Conservation (phyloP, 345 rosid species). For the Eucalyptus pumila region DNA sequence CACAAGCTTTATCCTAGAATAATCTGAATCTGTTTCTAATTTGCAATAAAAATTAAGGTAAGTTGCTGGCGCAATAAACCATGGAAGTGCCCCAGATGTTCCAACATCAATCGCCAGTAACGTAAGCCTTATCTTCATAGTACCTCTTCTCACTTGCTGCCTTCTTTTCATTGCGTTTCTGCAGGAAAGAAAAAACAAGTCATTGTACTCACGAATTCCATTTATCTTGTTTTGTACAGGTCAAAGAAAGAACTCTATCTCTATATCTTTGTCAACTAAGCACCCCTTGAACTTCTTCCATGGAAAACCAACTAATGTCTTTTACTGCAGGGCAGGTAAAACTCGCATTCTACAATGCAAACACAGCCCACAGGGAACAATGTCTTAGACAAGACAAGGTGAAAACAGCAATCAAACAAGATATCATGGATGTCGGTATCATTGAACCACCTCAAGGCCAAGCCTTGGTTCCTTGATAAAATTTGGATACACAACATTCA, state of each 20-base stretch:
- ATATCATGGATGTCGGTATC: background rate
- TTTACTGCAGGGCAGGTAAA: background rate
- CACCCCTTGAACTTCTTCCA: background rate
- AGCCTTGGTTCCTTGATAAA: background rate
- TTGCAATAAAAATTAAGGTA: background rate
- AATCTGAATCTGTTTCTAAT: background rate
- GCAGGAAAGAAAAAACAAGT: background rate
- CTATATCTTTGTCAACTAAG: background rate
- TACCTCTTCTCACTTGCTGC: slow-evolving; percentile 49
- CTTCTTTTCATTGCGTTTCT: slow-evolving; percentile 78
- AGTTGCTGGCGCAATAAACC: background rate
- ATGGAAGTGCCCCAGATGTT: background rate
- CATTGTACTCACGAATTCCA: background rate
- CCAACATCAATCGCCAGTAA: slow-evolving; percentile 30
- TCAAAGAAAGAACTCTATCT: background rate
- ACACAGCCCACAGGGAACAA: background rate
- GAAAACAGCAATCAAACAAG: background rate
- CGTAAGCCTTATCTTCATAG: slow-evolving; percentile 38
- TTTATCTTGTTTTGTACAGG: background rate
- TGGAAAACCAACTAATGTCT: background rate
- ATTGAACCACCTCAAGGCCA: background rate
- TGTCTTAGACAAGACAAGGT: background rate
- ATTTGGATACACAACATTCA: background rate
- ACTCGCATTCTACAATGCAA: background rate
- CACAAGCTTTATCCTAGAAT: background rate